These are phyloP conservation scores for Novymonas esmeraldas DNA, from an alignment of 208 protist species.

Conservation along the genomic window DNA sequence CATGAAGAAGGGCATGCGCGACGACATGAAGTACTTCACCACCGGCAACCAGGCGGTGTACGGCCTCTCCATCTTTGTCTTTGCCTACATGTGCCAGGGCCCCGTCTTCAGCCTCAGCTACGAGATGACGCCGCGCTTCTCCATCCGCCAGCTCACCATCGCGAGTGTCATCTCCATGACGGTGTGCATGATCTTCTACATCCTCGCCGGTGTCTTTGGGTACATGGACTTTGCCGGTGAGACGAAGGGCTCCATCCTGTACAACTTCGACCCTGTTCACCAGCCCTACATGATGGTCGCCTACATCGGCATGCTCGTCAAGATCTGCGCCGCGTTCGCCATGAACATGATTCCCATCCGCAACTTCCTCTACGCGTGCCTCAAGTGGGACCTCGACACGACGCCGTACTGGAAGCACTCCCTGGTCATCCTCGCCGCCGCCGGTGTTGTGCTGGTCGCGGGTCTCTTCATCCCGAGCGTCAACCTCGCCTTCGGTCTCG, in stretches of 20 bases:
- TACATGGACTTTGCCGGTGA: conserved; percentile 55
- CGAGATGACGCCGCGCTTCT: no score
- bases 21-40: conserved; percentile 42
- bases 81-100: conserved; percentile 52
- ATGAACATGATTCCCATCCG: conserved; percentile 42
- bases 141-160: conserved; percentile 2
- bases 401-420: conserved; percentile 43
- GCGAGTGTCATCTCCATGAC: conserved; percentile 30
- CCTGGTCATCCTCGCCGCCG: conserved; percentile 30
- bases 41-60: conserved; percentile 38
- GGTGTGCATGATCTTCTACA: conserved; percentile 52
- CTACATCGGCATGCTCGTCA: conserved; percentile 55
- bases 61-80: conserved; percentile 57
- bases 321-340: conserved; percentile 63
- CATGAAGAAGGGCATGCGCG: conserved; percentile 34
- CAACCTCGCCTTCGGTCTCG: conserved; percentile 65
- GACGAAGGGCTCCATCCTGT: conserved; percentile 40
- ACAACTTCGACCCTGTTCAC: conserved; percentile 30
- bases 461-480: conserved; percentile 72
- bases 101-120: conserved; percentile 39
- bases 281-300: conserved; percentile 50
- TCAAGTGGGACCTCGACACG: conserved; percentile 33
- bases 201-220: conserved; percentile 63
- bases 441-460: conserved; percentile 35
- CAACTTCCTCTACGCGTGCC: conserved; percentile 43